A percentile compares a stretch with the other conserved stretches of the same genome.
phyloP scores from a whole-genome alignment of 768 basidiomycete genomes.

The Wakefieldia striispora region DNA sequence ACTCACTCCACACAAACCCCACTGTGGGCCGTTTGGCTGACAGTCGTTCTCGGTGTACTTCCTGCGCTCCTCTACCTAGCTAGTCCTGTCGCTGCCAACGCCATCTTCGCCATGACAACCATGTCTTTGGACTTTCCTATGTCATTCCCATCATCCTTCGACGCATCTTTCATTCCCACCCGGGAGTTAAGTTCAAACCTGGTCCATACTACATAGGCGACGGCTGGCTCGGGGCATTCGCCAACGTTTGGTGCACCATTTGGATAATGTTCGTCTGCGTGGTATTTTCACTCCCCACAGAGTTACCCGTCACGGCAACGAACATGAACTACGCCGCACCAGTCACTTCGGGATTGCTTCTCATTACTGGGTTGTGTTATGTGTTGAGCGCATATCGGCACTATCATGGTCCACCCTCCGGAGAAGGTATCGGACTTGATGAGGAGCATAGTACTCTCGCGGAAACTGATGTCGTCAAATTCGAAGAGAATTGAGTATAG shows the following conservation, averaged over 20 bases:
- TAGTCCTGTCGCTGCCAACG: constrained; percentile 49
- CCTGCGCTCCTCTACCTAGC: constrained; percentile 52
- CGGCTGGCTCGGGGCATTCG: constrained; percentile 43
- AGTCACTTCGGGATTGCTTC: constrained; percentile 23
- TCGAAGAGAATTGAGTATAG: background rate
- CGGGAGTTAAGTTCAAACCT: constrained; percentile 56
- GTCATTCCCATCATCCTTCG: constrained; percentile 56
- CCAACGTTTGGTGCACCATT: constrained; percentile 44
- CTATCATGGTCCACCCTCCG: constrained; percentile 49
- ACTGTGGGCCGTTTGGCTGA: constrained; percentile 52
- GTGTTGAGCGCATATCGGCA: constrained; percentile 49
- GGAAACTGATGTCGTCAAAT: background rate
- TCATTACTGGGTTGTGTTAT: constrained; percentile 47
- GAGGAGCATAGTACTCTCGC: background rate
- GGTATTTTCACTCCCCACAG: constrained; percentile 50
- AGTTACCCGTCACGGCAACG: constrained; percentile 42
- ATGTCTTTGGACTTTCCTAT: constrained; percentile 54
- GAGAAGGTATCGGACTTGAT: background rate
- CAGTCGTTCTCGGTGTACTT: constrained; percentile 42
- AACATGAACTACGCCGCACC: constrained; percentile 56
- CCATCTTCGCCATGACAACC: constrained; percentile 54
- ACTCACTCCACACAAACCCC: constrained; percentile 50
- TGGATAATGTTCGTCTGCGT: constrained; percentile 48
- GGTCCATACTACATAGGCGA: constrained; percentile 63
- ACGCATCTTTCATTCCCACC: constrained; percentile 50